Conservation (phyloP, 352 stramenopile species). For the Phytophthora chlamydospora region DNA sequence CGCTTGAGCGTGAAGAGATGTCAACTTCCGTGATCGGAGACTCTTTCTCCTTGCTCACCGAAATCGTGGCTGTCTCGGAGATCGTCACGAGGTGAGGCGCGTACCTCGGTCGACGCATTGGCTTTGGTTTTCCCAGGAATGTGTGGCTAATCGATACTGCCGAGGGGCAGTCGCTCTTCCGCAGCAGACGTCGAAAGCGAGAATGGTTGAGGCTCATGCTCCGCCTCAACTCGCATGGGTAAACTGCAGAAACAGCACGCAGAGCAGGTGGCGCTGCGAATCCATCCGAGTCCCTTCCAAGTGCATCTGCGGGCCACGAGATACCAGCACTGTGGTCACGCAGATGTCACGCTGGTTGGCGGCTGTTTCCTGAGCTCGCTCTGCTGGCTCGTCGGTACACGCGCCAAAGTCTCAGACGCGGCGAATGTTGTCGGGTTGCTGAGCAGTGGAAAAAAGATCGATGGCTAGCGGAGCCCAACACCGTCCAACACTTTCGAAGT, state of each 20-base stretch:
- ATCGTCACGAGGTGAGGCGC: slow-evolving; percentile 60
- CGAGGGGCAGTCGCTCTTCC: background rate
- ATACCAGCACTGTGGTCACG: slow-evolving; percentile 1
- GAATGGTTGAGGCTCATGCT: slow-evolving; percentile 13
- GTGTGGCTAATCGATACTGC: slow-evolving; percentile 15
- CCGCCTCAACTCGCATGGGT: slow-evolving; percentile 13
- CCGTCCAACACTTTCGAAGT: background rate
- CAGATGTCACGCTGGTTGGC: slow-evolving; percentile 1
- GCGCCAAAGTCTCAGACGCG: background rate
- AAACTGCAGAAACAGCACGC: slow-evolving; percentile 5
- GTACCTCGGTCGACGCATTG: slow-evolving; percentile 55
- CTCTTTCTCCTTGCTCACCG: slow-evolving; percentile 21
- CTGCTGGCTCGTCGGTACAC: slow-evolving; percentile 3
- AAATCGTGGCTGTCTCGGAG: slow-evolving; percentile 63
- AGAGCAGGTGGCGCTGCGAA: slow-evolving; percentile 6
- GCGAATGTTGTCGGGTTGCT: slow-evolving; percentile 9
- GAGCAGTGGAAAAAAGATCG: slow-evolving; percentile 5
- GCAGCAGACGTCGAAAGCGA: slow-evolving; percentile 1
- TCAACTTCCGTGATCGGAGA: slow-evolving; percentile 3
- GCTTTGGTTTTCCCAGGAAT: background rate
- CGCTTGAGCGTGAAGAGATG: slow-evolving; percentile 2
- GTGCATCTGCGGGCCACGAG: slow-evolving; percentile 19
- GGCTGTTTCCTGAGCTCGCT: slow-evolving; percentile 14
- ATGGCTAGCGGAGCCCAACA: background rate
- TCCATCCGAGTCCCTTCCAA: slow-evolving; percentile 20